Percentiles rank a stretch among this genome's conserved stretches.
These are phyloP conservation scores for Suillus cothurnatus DNA, from an alignment of 768 basidiomycete species.

Conservation along the genomic window DNA sequence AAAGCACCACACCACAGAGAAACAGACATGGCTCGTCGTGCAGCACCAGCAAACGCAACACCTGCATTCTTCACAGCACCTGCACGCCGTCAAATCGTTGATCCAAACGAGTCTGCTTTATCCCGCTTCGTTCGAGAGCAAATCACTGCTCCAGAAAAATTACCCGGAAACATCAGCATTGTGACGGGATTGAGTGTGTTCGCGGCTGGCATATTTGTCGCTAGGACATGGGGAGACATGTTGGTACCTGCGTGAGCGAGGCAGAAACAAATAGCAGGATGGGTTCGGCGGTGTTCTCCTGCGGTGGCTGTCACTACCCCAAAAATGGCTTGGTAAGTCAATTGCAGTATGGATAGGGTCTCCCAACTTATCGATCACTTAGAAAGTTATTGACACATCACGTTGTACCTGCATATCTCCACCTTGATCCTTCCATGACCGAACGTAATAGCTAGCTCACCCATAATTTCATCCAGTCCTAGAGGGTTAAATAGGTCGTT, in stretches of 20 bases:
- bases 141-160: conserved; percentile 72
- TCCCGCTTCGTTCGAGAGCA: conserved; percentile 58
- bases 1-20: background rate
- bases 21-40: conserved; percentile 67
- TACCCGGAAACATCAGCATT: conserved; percentile 73
- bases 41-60: conserved; percentile 54
- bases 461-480: conserved; percentile 9
- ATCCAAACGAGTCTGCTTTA: conserved; percentile 67
- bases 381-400: conserved; percentile 3
- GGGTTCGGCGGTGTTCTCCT: background rate
- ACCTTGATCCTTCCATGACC: background rate
- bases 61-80: conserved; percentile 49
- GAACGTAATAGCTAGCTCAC: conserved; percentile 9
- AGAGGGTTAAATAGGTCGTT: conserved; percentile 5
- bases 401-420: conserved; percentile 4
- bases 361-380: background rate
- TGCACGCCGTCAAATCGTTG: conserved; percentile 44
- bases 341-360: background rate
- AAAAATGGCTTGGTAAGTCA: conserved; percentile 1
- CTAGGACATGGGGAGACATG: conserved; percentile 78
- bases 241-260: conserved; percentile 62
- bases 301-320: background rate
- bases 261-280: background rate
- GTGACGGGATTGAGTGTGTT: conserved; percentile 67
- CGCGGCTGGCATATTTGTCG: conserved; percentile 65